Conservation (phyloP, 2,329 filamentous ascomycete genomes). For the Thelonectria blattea region DNA sequence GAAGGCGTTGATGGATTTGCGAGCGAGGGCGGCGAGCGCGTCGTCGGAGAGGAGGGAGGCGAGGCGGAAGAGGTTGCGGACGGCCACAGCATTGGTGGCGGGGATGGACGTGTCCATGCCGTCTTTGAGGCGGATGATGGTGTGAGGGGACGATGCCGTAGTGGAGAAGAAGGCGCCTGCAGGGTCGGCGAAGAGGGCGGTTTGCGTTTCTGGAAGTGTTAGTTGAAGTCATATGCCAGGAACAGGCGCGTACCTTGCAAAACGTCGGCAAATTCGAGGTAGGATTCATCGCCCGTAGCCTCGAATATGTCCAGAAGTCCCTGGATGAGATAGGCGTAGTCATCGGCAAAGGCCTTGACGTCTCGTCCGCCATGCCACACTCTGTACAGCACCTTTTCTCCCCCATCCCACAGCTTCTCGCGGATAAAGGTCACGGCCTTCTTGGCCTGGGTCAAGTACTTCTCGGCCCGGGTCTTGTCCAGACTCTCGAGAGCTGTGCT, state of each 20-base stretch:
- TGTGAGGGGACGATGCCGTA: slow-evolving; percentile 64
- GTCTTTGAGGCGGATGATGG: slow-evolving; percentile 88
- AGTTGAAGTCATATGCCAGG: not conserved
- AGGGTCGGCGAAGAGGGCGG: slow-evolving; percentile 77
- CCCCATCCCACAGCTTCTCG: slow-evolving; percentile 72
- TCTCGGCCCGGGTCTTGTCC: slow-evolving; percentile 60
- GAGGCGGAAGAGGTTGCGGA: slow-evolving; percentile 84
- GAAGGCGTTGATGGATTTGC: slow-evolving; percentile 81
- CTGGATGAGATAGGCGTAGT: slow-evolving; percentile 88
- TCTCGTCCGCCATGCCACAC: slow-evolving; percentile 74
- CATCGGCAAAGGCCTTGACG: slow-evolving; percentile 81
- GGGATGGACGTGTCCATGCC: slow-evolving; percentile 94
- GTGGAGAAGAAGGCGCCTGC: slow-evolving; percentile 77
- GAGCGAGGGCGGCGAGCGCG: slow-evolving; percentile 68
- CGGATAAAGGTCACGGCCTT: slow-evolving; percentile 76
- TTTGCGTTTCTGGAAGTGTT: slow-evolving; percentile 66
- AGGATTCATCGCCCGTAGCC: slow-evolving; percentile 75
- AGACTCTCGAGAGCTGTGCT: slow-evolving; percentile 70
- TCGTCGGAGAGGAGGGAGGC: slow-evolving; percentile 71
- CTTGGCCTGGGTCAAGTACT: slow-evolving; percentile 70
- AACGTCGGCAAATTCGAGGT: slow-evolving; percentile 80
- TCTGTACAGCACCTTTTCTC: slow-evolving; percentile 69
- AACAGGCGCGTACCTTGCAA: slow-evolving; percentile 67
- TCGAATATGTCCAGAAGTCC: slow-evolving; percentile 86
- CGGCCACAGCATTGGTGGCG: slow-evolving; percentile 87